Base-by-base conservation (phyloP, 2,329 filamentous ascomycete genomes). In the Clarireedia homoeocarpa region DNA sequence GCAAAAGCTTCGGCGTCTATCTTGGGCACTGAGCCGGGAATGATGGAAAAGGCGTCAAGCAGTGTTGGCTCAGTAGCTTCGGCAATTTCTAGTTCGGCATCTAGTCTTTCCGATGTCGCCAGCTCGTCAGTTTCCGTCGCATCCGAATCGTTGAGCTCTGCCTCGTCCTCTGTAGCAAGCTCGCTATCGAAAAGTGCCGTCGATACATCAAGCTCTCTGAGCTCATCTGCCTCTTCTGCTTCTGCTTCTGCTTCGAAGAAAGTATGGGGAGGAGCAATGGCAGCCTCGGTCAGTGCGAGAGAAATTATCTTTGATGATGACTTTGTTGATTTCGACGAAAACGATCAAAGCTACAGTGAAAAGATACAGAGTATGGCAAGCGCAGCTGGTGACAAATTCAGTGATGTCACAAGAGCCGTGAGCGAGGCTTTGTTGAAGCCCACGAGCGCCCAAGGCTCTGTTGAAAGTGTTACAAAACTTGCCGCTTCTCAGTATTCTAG, bases 401-500 rank as follows among this genome's bases (percentile, higher is more conserved):
- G 74, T 48, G 74, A 80, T 38, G 71, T 82, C 46, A 83, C 77
- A 14, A 73, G 73, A 62, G 79, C 77, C 30, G 77, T 82, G 30
- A 78, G 77, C 57, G 79, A 83, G 68, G 81, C 79, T 26, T 67
- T 80, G 9, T 65, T 78, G 27, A 72, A 74, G 44, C 69, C 74
- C 14, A 69, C 74, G 1, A 74, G 47, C 12, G 63, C 59, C 67
- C 51, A 77, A 61, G 76, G 75, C 5, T 70, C 67, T 23, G 73
- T 74, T 4, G 77, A 78, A 58, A 54, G 53, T 39, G 72, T 75
- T 6, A 77, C 75, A 2, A 81, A 77, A 48, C 62, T 82, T 34
- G 80, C 79, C 34, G 75, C 73, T 48, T 79, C 80, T 51, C 77
- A 82, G 60, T 83, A 83, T 60, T 74, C 76, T 15, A 77, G 74